phyloP scores from a whole-genome alignment of 306 rosid genomes.

The Sphenostylis stenocarpa region DNA sequence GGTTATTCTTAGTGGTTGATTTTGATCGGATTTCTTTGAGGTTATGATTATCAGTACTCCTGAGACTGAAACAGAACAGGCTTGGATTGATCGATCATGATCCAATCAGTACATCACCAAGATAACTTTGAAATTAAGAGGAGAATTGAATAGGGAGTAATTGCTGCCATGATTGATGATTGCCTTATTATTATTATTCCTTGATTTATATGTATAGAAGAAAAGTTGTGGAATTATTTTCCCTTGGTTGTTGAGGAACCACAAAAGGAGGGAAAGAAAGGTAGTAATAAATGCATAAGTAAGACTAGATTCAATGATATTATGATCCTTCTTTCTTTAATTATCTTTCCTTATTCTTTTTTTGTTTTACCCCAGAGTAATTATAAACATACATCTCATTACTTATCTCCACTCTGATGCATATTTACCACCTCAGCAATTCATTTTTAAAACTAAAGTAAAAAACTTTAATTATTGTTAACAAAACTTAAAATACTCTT shows the following conservation, averaged over 20 bases:
- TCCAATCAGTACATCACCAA: slow-evolving; percentile 1
- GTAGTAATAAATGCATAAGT: not conserved
- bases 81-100: not conserved
- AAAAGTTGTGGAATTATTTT: slow-evolving; percentile 21
- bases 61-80: not conserved
- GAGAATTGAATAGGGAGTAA: not conserved
- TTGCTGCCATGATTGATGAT: slow-evolving; percentile 20
- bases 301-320: not conserved
- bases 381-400: not conserved
- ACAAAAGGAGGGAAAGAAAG: not conserved
- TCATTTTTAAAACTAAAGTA: not conserved
- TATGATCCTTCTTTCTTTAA: not conserved
- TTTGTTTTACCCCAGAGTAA: not conserved
- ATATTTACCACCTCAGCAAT: too few relatives aligned
- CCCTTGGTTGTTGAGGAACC: slow-evolving; percentile 29
- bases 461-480: not conserved
- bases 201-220: not conserved
- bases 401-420: not conserved
- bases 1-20: not conserved
- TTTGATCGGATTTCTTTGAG: slow-evolving; percentile 12
- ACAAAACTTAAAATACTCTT: not conserved
- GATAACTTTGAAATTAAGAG: not conserved
- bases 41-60: slow-evolving; percentile 12
- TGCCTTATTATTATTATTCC: not conserved
- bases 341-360: not conserved